phyloP scores from a whole-genome alignment of 805 yeast species.

The Cyberlindnera amylophila region DNA sequence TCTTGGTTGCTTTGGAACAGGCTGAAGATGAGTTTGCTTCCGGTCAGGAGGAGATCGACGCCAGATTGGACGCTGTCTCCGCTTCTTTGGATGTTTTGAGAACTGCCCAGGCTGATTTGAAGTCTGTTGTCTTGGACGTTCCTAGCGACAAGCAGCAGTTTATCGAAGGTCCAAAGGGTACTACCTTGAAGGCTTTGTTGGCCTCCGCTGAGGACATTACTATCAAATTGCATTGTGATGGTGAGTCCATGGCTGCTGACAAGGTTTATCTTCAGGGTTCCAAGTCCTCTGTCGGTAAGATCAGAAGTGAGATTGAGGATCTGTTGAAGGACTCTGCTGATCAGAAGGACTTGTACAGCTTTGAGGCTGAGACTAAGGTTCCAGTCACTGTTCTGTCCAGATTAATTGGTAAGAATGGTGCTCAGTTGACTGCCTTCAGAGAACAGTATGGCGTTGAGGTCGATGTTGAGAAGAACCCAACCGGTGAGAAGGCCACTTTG shows the following conservation, averaged over 20 bases:
- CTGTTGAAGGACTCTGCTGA: conserved; percentile 54
- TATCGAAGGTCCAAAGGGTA: conserved; percentile 56
- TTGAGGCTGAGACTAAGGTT: conserved; percentile 45
- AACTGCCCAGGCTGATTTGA: conserved; percentile 50
- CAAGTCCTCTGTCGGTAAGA: conserved; percentile 54
- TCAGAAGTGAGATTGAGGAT: conserved; percentile 47
- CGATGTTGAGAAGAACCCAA: conserved; percentile 61
- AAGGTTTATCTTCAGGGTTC: conserved; percentile 69
- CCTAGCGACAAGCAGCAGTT: conserved; percentile 52
- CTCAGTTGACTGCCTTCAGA: conserved; percentile 61
- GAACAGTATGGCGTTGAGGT: conserved; percentile 73
- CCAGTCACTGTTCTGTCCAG: conserved; percentile 70
- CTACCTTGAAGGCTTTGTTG: conserved; percentile 47
- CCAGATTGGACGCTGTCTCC: conserved; percentile 52
- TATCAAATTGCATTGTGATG: conserved; percentile 43
- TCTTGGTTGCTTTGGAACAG: conserved; percentile 49
- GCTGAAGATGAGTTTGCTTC: conserved; percentile 70
- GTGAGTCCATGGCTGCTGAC: conserved; percentile 40
- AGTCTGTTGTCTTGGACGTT: conserved; percentile 47
- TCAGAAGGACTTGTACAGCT: conserved; percentile 42
- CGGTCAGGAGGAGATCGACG: conserved; percentile 52
- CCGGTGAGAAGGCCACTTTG: conserved; percentile 44
- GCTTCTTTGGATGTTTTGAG: conserved; percentile 54
- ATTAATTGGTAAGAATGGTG: conserved; percentile 87
- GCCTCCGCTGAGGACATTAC: conserved; percentile 29